Conservation (phyloP, 2,329 filamentous ascomycete species). For the Ampelomyces quisqualis region DNA sequence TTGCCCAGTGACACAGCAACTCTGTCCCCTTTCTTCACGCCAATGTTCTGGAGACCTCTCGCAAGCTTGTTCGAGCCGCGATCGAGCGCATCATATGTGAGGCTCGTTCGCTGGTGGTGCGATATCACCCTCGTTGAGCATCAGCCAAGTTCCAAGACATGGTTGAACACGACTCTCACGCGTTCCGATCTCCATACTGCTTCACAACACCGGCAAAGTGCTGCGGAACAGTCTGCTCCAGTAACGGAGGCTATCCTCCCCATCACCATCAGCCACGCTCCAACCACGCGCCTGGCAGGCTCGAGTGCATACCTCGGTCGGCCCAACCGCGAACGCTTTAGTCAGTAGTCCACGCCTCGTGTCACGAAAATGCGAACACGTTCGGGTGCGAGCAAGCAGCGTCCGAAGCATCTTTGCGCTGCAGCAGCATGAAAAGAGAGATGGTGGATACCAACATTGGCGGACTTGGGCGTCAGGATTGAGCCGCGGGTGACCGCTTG, state of each 20-base stretch:
- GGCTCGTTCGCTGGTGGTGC: constrained; percentile 60
- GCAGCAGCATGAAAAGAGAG: constrained; percentile 13
- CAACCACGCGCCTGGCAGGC: neutral
- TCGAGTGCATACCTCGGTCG: constrained; percentile 31
- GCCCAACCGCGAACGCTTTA: constrained; percentile 35
- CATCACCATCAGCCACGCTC: constrained; percentile 9
- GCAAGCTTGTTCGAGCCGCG: constrained; percentile 74
- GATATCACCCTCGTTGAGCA: constrained; percentile 54
- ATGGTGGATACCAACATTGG: neutral
- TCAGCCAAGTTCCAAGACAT: constrained; percentile 3
- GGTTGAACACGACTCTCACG: constrained; percentile 46
- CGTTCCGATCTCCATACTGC: constrained; percentile 62
- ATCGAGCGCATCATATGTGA: constrained; percentile 78
- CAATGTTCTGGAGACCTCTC: constrained; percentile 65
- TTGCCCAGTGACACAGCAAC: constrained; percentile 88
- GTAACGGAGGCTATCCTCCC: constrained; percentile 60
- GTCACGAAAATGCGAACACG: constrained; percentile 5
- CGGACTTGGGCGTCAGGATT: constrained; percentile 7
- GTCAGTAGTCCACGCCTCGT: constrained; percentile 33
- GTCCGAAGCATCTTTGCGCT: constrained; percentile 32
- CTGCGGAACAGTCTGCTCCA: constrained; percentile 67
- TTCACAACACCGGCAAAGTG: constrained; percentile 69
- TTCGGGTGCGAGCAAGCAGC: constrained; percentile 21
- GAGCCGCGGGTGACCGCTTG: constrained; percentile 8
- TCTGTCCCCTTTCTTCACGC: constrained; percentile 77